phyloP scores from a whole-genome alignment of 306 rosid species.

The Cicer judaicum region DNA sequence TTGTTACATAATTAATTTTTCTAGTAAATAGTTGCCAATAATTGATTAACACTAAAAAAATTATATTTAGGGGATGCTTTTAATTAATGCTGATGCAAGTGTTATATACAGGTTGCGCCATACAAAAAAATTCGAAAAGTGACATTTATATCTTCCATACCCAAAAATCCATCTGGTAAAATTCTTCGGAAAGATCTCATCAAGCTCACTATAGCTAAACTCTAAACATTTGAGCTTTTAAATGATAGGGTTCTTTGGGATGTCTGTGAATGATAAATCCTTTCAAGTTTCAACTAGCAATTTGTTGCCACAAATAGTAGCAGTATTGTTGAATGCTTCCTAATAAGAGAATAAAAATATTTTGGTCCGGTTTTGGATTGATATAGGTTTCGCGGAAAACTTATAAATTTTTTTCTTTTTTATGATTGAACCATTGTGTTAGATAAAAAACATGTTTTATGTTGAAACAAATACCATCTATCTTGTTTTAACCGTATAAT shows the following conservation, averaged over 20 bases:
- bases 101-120: slow-evolving; percentile 75
- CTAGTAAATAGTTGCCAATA: not conserved
- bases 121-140: slow-evolving; percentile 84
- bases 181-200: slow-evolving; percentile 96
- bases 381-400: not conserved
- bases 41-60: not conserved
- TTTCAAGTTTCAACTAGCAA: not conserved
- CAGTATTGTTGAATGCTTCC: not conserved
- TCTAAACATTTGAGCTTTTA: slow-evolving; percentile 41
- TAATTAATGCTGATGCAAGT: not conserved
- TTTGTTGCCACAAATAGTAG: not conserved
- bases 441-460: no score
- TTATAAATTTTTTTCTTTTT: not conserved
- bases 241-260: not conserved
- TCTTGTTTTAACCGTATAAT: no score
- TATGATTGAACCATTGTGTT: no score
- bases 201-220: slow-evolving; percentile 76
- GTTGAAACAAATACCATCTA: no score
- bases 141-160: slow-evolving; percentile 74
- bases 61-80: not conserved
- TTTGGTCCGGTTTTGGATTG: not conserved
- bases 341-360: slow-evolving; percentile 24
- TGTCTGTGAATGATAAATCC: not conserved
- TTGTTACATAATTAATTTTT: no score
- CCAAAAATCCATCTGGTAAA: slow-evolving; percentile 90